Percentiles rank a stretch among this genome's conserved stretches.
phyloP scores from a whole-genome alignment of 768 basidiomycete genomes.

The Mrakia blollopis region DNA sequence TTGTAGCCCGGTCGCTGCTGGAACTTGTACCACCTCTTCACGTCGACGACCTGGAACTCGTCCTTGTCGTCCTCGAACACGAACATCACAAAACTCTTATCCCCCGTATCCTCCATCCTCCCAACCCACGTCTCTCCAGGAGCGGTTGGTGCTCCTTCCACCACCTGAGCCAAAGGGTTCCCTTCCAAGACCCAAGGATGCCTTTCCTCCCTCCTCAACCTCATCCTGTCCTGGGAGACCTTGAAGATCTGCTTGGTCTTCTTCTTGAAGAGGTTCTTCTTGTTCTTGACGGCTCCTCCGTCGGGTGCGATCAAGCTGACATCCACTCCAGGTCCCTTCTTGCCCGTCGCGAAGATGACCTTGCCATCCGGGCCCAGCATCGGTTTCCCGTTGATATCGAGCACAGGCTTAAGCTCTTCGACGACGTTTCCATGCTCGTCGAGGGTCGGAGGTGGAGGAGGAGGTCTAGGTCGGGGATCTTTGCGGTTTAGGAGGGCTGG shows the following conservation, averaged over 20 bases:
- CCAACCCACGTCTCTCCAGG: constrained; percentile 73
- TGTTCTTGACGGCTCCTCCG: constrained; percentile 55
- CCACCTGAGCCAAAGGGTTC: not conserved
- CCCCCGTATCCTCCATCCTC: constrained; percentile 69
- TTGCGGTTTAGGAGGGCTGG: constrained; percentile 87
- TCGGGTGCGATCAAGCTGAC: constrained; percentile 62
- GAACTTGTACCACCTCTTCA: constrained; percentile 88
- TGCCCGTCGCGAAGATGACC: constrained; percentile 43
- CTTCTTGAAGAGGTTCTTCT: constrained; percentile 72
- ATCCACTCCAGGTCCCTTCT: constrained; percentile 15
- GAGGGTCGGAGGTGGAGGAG: not conserved
- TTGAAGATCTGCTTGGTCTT: constrained; percentile 78
- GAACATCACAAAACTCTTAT: constrained; percentile 71
- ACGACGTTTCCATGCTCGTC: constrained; percentile 1
- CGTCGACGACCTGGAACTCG: constrained; percentile 80
- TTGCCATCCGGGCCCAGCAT: constrained; percentile 67
- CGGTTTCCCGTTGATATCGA: constrained; percentile 34
- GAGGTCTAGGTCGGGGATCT: constrained; percentile 52
- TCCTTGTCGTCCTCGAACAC: constrained; percentile 60
- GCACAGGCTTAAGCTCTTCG: constrained; percentile 27
- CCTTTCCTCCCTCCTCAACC: constrained; percentile 75
- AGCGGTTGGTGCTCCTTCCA: constrained; percentile 38
- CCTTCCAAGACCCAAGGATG: constrained; percentile 86
- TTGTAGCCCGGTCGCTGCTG: constrained; percentile 77
- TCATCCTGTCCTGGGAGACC: constrained; percentile 69